phyloP scores from a whole-genome alignment of 768 basidiomycete species.

The Lactarius pseudohatsudake region DNA sequence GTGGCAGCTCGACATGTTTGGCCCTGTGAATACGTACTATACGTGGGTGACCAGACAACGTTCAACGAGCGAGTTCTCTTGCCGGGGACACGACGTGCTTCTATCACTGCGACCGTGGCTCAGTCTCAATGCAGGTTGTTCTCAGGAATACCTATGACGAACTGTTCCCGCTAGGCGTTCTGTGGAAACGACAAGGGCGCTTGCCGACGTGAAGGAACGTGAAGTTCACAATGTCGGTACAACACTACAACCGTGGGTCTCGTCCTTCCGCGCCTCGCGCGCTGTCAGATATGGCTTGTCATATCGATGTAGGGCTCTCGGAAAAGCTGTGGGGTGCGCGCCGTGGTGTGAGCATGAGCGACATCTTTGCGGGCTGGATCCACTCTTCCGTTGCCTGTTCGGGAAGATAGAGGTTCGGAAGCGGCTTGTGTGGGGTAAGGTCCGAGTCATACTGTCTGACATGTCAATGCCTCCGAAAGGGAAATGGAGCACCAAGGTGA shows the following conservation, averaged over 20 bases:
- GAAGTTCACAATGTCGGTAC: neutral
- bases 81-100: neutral
- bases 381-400: neutral
- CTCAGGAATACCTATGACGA: neutral
- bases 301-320: slow-evolving; percentile 2
- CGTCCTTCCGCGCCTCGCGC: neutral
- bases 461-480: neutral
- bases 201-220: neutral
- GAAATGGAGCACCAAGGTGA: neutral
- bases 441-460: neutral
- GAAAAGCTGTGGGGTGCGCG: neutral
- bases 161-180: neutral
- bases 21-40: neutral
- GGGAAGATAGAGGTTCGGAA: neutral
- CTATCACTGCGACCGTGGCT: neutral
- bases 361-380: neutral
- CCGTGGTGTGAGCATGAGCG: neutral
- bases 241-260: neutral
- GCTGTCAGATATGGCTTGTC: neutral
- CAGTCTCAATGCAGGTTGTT: neutral
- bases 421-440: neutral
- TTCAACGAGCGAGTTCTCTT: neutral
- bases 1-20: neutral
- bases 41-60: neutral
- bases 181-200: neutral